Conservation (phyloP, 805 yeast genomes). For the Kazachstania bromeliacearum region DNA sequence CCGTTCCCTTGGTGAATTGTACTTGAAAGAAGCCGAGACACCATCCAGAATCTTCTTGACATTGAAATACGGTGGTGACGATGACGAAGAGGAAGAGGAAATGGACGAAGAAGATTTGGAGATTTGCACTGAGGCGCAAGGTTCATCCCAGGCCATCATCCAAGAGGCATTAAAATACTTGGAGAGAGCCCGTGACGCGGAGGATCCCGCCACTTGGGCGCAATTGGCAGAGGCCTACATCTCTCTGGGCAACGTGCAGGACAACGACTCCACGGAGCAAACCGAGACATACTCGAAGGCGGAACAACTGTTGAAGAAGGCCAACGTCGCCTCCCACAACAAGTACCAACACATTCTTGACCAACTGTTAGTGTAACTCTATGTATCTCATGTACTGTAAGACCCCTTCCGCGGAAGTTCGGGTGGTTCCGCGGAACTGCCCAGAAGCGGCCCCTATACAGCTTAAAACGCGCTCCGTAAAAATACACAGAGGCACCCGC, state of each 20-base stretch:
- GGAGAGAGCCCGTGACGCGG: slow-evolving; percentile 51
- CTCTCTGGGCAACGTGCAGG: slow-evolving; percentile 64
- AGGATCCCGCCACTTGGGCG: slow-evolving; percentile 75
- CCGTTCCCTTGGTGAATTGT: slow-evolving; percentile 51
- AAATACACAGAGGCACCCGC: too few species aligned
- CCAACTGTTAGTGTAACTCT: slow-evolving; percentile 28
- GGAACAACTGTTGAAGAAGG: slow-evolving; percentile 54
- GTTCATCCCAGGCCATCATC: slow-evolving; percentile 39
- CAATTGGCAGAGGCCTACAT: slow-evolving; percentile 80
- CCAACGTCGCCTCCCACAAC: slow-evolving; percentile 75
- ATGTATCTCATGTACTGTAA: background rate
- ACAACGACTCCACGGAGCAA: slow-evolving; percentile 57
- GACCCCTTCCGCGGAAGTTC: background rate
- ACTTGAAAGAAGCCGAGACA: slow-evolving; percentile 53
- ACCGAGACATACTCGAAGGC: slow-evolving; percentile 60
- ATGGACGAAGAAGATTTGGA: slow-evolving; percentile 17
- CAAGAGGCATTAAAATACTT: slow-evolving; percentile 49
- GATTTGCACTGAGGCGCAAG: slow-evolving; percentile 35
- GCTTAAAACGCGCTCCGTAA: too few species aligned
- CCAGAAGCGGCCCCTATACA: background rate
- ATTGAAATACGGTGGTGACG: slow-evolving; percentile 48
- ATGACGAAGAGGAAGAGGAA: slow-evolving; percentile 24
- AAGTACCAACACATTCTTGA: slow-evolving; percentile 57
- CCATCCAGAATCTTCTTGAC: slow-evolving; percentile 48
- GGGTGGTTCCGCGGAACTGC: background rate